Conservation (phyloP, 345 rosid species). For the Noccaea caerulescens region DNA sequence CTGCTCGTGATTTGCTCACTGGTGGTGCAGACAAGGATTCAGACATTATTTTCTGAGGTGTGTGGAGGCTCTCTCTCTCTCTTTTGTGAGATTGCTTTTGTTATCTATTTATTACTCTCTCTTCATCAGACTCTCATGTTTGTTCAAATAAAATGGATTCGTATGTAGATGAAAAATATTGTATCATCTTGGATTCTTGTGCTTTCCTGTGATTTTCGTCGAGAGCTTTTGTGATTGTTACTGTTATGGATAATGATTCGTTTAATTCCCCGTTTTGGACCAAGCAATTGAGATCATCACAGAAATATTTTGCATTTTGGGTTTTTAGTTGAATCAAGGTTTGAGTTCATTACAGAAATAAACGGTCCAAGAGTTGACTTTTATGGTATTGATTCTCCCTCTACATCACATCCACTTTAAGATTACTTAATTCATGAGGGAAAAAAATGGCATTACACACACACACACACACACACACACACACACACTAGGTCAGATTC, state of each 20-base stretch:
- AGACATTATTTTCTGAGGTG: slow-evolving; percentile 76
- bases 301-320: neutral
- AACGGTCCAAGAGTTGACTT: slow-evolving; percentile 10
- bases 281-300: slow-evolving; percentile 5
- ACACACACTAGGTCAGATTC: slow-evolving; percentile 33
- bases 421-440: slow-evolving; percentile 8
- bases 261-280: slow-evolving; percentile 14
- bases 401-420: slow-evolving; percentile 21
- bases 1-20: slow-evolving; percentile 66
- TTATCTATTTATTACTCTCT: slow-evolving; percentile 22
- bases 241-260: slow-evolving; percentile 16
- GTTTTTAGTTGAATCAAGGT: neutral
- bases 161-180: slow-evolving; percentile 41
- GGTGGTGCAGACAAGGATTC: slow-evolving; percentile 66
- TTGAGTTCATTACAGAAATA: neutral
- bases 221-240: slow-evolving; percentile 37
- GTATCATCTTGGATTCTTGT: slow-evolving; percentile 42
- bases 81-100: slow-evolving; percentile 28
- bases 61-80: slow-evolving; percentile 32
- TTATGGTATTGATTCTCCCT: slow-evolving; percentile 8
- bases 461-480: neutral
- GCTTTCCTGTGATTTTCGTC: slow-evolving; percentile 24
- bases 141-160: slow-evolving; percentile 34
- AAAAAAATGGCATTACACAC: too few relatives aligned
- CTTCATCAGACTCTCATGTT: slow-evolving; percentile 19